A percentile compares a stretch with the other conserved stretches of the same genome.
phyloP scores from a whole-genome alignment of 176 grass and related monocot species.

The Phragmites australis region DNA sequence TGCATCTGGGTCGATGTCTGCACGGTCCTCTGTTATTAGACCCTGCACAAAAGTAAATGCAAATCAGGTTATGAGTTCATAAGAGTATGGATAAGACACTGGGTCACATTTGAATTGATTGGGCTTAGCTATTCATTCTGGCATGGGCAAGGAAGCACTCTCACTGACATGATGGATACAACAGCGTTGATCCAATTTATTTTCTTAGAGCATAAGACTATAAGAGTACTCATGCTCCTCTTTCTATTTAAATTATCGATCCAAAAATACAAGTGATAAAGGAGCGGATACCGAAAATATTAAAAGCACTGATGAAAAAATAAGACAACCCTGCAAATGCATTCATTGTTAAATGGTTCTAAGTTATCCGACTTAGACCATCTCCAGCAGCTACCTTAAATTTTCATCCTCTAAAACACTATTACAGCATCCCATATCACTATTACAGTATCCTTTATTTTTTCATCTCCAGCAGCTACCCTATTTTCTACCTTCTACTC shows the following conservation, averaged over 20 bases:
- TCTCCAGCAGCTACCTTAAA: too few relatives aligned
- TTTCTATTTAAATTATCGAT: conserved; percentile 9
- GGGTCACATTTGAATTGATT: conserved; percentile 2
- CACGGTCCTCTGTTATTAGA: conserved; percentile 88
- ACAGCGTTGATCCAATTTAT: not conserved
- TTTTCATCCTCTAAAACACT: too few relatives aligned
- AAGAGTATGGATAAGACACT: conserved; percentile 20
- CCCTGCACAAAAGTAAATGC: conserved; percentile 50
- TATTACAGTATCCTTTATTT: too few relatives aligned
- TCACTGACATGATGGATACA: conserved; percentile 21
- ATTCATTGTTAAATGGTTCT: not conserved
- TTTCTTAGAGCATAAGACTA: conserved; percentile 26
- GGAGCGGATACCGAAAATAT: not conserved
- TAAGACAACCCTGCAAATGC: conserved; percentile 20
- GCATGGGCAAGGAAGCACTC: not conserved
- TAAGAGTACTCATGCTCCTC: not conserved
- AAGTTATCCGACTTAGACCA: conserved; percentile 25
- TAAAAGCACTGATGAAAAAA: not conserved
- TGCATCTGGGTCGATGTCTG: conserved; percentile 73
- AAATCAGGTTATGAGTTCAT: conserved; percentile 22
- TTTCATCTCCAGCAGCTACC: too few relatives aligned
- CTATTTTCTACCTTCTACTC: too few relatives aligned
- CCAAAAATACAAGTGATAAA: conserved; percentile 6
- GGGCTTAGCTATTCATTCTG: conserved; percentile 1
- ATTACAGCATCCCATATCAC: too few relatives aligned